A percentile compares a stretch with the other conserved stretches of the same genome.
Evolutionary conservation across 495 filamentous ascomycete genomes (phyloP).

Genomic region (Sporormia fimetaria): DNA sequence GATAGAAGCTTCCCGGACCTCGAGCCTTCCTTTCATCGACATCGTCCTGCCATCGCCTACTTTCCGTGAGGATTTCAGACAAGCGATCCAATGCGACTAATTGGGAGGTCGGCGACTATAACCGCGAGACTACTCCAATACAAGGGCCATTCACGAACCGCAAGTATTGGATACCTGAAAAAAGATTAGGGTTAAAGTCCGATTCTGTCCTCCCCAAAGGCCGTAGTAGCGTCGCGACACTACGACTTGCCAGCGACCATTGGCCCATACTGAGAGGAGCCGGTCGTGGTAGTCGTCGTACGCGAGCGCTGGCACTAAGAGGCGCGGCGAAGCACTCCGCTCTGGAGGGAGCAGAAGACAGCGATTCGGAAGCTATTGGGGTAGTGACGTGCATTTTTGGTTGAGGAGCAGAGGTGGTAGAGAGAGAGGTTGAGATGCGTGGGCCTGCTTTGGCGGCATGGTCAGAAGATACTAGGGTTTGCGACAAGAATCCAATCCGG

Average conservation of each 20-base stretch:
- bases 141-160: constrained; percentile 28
- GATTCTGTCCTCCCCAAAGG: constrained; percentile 43
- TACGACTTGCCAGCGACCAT: constrained; percentile 23
- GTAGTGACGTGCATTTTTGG: constrained; percentile 48
- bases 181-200: constrained; percentile 76
- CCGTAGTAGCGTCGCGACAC: constrained; percentile 27
- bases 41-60: constrained; percentile 17
- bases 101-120: constrained; percentile 38
- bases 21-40: constrained; percentile 34
- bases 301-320: constrained; percentile 31
- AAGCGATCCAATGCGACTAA: constrained; percentile 28
- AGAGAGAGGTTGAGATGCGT: constrained; percentile 9
- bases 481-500: constrained; percentile 9
- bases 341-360: constrained; percentile 42
- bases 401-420: constrained; percentile 20
- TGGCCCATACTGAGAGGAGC: constrained; percentile 41
- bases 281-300: constrained; percentile 22
- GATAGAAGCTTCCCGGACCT: constrained; percentile 33
- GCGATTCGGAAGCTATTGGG: constrained; percentile 54
- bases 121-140: constrained; percentile 43
- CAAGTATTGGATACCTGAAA: constrained; percentile 45
- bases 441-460: constrained; percentile 20
- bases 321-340: constrained; percentile 47
- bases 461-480: constrained; percentile 12
- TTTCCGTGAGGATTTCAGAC: constrained; percentile 13